A percentile compares a stretch with the other conserved stretches of the same genome.
These are phyloP conservation scores for Dicorynia guianensis DNA, from an alignment of 306 rosid species.

Conservation along the genomic window DNA sequence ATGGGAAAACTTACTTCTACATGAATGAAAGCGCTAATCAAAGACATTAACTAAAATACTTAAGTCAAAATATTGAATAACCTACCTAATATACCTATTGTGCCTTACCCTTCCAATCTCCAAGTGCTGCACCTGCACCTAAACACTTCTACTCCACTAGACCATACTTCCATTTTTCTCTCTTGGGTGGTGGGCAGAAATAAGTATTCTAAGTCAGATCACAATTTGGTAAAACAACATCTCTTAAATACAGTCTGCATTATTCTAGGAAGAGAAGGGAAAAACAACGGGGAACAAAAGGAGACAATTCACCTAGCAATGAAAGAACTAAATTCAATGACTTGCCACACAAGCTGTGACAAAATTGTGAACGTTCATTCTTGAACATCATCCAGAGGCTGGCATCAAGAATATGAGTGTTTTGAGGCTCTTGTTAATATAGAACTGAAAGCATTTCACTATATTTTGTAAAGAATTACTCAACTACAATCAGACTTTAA, in stretches of 20 bases:
- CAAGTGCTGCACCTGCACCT: constrained; percentile 7
- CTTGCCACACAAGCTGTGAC: constrained; percentile 4
- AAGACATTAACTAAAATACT: background rate
- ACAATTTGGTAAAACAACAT: background rate
- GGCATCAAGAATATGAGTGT: constrained; percentile 1
- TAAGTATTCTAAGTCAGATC: background rate
- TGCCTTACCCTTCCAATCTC: constrained; percentile 21
- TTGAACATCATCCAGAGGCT: constrained; percentile 13
- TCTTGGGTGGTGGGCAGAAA: background rate
- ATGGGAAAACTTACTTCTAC: constrained; percentile 20
- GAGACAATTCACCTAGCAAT: background rate
- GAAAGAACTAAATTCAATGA: constrained; percentile 16
- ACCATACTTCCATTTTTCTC: background rate
- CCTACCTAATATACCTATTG: background rate
- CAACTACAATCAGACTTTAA: constrained; percentile 5
- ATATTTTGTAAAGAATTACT: constrained; percentile 1
- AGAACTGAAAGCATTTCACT: constrained; percentile 7
- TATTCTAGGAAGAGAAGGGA: constrained; percentile 1
- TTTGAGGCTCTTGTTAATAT: background rate
- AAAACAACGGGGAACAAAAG: background rate
- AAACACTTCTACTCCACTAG: constrained; percentile 28
- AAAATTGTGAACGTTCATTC: constrained; percentile 2
- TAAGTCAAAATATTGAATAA: background rate
- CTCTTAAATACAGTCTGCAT: background rate
- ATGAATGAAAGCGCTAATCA: constrained; percentile 20